phyloP scores from a whole-genome alignment of 2,329 filamentous ascomycete species.

The Calonectria multiphialidica region DNA sequence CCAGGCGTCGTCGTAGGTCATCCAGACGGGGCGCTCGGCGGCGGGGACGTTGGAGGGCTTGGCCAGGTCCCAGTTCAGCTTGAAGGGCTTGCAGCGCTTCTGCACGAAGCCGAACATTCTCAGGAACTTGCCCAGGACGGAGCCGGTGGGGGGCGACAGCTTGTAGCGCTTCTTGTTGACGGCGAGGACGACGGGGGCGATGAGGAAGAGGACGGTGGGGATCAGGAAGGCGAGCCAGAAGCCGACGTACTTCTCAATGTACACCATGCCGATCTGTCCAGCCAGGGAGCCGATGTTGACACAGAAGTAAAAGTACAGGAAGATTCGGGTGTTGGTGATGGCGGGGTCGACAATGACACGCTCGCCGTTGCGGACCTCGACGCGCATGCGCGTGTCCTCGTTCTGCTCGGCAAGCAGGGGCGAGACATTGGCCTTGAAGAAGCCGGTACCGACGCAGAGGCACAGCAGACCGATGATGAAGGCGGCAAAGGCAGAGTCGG shows the following conservation, averaged over 20 bases:
- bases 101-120: slow-evolving; percentile 70
- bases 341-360: slow-evolving; percentile 79
- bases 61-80: slow-evolving; percentile 74
- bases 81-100: slow-evolving; percentile 75
- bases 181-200: slow-evolving; percentile 72
- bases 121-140: slow-evolving; percentile 76
- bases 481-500: slow-evolving; percentile 69
- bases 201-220: slow-evolving; percentile 73
- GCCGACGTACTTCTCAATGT: slow-evolving; percentile 80
- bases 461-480: slow-evolving; percentile 75
- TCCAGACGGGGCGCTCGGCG: slow-evolving; percentile 73
- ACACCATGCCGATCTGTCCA: slow-evolving; percentile 74
- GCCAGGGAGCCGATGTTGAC: slow-evolving; percentile 76
- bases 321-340: slow-evolving; percentile 76
- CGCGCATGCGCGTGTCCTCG: slow-evolving; percentile 66
- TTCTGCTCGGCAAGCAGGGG: slow-evolving; percentile 80
- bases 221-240: slow-evolving; percentile 81
- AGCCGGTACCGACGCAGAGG: slow-evolving; percentile 76
- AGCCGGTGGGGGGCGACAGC: slow-evolving; percentile 76
- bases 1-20: slow-evolving; percentile 87
- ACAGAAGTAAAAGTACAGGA: slow-evolving; percentile 69
- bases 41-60: slow-evolving; percentile 74
- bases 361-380: slow-evolving; percentile 70
- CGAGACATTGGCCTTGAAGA: slow-evolving; percentile 86
- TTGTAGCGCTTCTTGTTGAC: slow-evolving; percentile 72